These are phyloP conservation scores for Gossypium anomalum DNA, from an alignment of 345 rosid species.

Conservation along the genomic window DNA sequence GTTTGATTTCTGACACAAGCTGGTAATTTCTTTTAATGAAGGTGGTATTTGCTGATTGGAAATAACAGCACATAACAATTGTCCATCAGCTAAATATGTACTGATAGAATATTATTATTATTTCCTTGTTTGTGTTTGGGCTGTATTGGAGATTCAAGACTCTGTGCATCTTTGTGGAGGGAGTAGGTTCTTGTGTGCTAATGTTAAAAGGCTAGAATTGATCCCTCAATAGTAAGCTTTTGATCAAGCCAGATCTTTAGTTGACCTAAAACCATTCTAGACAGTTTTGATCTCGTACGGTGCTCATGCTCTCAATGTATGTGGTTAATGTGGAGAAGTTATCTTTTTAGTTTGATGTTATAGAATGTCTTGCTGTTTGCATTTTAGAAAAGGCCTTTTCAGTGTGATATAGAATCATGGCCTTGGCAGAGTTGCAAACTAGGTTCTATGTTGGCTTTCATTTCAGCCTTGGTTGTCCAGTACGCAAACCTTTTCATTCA, in stretches of 20 bases:
- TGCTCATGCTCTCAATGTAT: neutral
- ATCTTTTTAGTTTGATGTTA: neutral
- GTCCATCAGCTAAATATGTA: neutral
- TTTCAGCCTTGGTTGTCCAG: neutral
- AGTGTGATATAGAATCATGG: neutral
- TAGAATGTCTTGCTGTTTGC: constrained; percentile 1
- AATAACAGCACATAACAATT: neutral
- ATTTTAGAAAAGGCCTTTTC: neutral
- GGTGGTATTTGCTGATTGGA: neutral
- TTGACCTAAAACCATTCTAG: neutral
- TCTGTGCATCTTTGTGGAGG: neutral
- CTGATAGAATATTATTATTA: neutral
- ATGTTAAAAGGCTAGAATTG: constrained; percentile 2
- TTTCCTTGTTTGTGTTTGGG: constrained; percentile 1
- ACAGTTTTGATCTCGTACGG: neutral
- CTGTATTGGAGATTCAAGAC: neutral
- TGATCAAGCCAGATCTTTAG: neutral
- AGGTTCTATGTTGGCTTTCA: neutral
- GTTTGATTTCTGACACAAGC: neutral
- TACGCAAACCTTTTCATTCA: neutral
- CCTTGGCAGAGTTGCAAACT: neutral
- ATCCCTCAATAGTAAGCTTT: neutral
- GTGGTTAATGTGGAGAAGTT: neutral
- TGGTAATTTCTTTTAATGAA: neutral
- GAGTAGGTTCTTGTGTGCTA: neutral